Evolutionary conservation across 2,329 filamentous ascomycete genomes (phyloP), one percentile per base, ranked within the genome.

Genomic region (Aspergillus sp.): DNA sequence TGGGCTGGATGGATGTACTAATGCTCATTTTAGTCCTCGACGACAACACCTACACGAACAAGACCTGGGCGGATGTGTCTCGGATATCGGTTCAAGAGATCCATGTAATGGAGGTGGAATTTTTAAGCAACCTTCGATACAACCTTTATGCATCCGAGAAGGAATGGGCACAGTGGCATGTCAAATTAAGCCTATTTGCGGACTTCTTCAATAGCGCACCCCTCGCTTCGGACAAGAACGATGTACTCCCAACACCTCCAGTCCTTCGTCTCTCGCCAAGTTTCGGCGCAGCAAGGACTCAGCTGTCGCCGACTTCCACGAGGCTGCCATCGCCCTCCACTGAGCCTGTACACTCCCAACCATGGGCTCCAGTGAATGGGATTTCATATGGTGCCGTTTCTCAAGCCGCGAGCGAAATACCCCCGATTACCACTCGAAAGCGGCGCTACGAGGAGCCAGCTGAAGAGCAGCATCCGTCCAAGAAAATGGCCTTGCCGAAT

Each of bases 31-130:
- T 61, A 91, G 88, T 98, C 72, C 79, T 99, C 67, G 95, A 99
- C 71, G 95, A 99, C 74, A 99, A 98, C 74, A 98, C 95, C 0
- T 99, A 99, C 76, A 98, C 95, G 38, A 99, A 99, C 80, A 97
- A 98, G 80, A 99, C 95, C 0, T 99, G 95, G 95, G 95, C 93
- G 2, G 95, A 99, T 68, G 95, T 99, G 11, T 98, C 95, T 1
- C 90, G 90, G 44, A 96, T 99, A 60, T 87, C 90, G 1, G 93
- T 98, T 12, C 87, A 89, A 59, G 95, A 99, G 75, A 96, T 99
- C 51, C 95, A 99, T 72, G 89, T 97, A 44, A 99, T 99, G 95
- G 95, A 99, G 74, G 95, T 99, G n/a, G 95, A 99, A 74, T 99
- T 99, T 68, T 80, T 99, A 62, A 97, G 93, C 80, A 98, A 98